phyloP scores from a whole-genome alignment of 345 rosid genomes.

The Eucalyptus globulus region DNA sequence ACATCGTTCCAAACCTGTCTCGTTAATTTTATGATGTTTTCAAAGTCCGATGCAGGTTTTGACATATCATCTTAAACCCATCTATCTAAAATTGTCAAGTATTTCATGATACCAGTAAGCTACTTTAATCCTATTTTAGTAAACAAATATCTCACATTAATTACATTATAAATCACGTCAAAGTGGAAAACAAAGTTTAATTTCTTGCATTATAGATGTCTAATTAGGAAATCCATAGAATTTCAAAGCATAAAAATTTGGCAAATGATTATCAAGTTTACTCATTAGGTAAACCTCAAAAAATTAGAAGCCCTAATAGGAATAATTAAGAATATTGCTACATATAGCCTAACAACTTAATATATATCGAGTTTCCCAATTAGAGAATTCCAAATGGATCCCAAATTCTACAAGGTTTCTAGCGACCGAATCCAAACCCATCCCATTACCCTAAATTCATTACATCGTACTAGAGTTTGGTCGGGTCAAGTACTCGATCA shows the following conservation, averaged over 20 bases:
- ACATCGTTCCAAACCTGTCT: neutral
- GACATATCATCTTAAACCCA: neutral
- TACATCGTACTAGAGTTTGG: neutral
- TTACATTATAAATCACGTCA: neutral
- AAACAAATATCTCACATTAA: neutral
- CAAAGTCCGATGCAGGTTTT: neutral
- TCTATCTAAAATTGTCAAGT: neutral
- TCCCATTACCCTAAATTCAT: neutral
- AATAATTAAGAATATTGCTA: neutral
- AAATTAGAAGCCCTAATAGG: neutral
- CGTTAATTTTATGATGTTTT: neutral
- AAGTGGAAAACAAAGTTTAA: neutral
- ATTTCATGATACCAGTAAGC: accelerated
- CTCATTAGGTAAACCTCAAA: neutral
- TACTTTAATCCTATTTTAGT: neutral
- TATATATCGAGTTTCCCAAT: neutral
- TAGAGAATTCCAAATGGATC: neutral
- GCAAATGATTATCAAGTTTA: neutral
- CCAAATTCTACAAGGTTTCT: neutral
- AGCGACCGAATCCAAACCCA: neutral
- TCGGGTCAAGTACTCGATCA: neutral
- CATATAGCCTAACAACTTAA: neutral
- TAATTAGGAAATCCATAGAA: neutral
- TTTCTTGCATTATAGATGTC: neutral
- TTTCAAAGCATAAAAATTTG: neutral